Evolutionary conservation across 306 rosid genomes (phyloP).

Genomic region (Vachellia collinsii): DNA sequence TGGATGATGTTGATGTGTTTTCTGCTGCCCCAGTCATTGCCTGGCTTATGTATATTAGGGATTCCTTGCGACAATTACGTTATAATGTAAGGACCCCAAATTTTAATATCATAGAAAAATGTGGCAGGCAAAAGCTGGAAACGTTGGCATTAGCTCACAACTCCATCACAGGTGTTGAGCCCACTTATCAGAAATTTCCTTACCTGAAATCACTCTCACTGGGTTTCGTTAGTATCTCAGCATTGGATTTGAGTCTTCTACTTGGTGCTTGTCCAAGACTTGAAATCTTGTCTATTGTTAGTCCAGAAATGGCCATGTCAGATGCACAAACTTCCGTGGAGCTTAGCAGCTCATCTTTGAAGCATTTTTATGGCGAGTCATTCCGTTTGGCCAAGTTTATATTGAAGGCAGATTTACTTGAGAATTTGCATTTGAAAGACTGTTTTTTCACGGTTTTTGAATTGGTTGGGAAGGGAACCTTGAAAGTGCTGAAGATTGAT

Average conservation of each 20-base stretch:
- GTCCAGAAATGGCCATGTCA: conserved; percentile 61
- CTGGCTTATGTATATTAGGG: conserved; percentile 83
- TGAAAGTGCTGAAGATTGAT: conserved; percentile 54
- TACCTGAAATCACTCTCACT: conserved; percentile 62
- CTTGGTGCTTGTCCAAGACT: conserved; percentile 67
- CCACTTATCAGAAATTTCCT: conserved; percentile 68
- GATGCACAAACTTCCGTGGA: conserved; percentile 60
- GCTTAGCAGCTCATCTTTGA: conserved; percentile 64
- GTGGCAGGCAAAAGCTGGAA: conserved; percentile 58
- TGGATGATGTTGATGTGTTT: conserved; percentile 71
- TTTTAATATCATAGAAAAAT: conserved; percentile 71
- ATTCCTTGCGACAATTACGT: conserved; percentile 54
- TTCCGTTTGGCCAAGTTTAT: conserved; percentile 55
- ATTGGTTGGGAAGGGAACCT: conserved; percentile 50
- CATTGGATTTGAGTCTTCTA: conserved; percentile 73
- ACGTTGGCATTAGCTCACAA: conserved; percentile 45
- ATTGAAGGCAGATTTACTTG: conserved; percentile 58
- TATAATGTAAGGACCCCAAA: conserved; percentile 61
- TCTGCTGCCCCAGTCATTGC: conserved; percentile 69
- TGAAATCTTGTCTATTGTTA: conserved; percentile 53
- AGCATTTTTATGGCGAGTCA: conserved; percentile 58
- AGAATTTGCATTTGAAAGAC: conserved; percentile 57
- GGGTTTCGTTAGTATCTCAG: conserved; percentile 58
- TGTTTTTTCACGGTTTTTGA: conserved; percentile 51
- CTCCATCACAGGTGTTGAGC: conserved; percentile 61